These are phyloP conservation scores for Calonectria naviculata DNA, from an alignment of 2,329 filamentous ascomycete species.

Conservation along the genomic window DNA sequence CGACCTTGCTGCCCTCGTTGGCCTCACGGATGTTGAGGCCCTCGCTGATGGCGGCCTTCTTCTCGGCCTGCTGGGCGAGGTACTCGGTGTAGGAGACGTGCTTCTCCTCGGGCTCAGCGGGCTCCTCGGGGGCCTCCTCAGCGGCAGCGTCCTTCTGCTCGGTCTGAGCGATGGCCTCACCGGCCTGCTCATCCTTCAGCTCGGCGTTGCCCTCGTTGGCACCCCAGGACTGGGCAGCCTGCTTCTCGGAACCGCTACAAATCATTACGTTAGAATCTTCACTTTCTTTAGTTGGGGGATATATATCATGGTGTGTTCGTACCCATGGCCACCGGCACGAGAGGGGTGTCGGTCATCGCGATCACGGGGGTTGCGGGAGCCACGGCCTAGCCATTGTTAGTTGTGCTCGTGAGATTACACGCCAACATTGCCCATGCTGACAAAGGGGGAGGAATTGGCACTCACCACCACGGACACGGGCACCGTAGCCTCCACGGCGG, in stretches of 20 bases:
- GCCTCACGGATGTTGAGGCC: constrained; percentile 81
- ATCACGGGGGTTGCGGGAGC: constrained; percentile 62
- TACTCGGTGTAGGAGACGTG: constrained; percentile 91
- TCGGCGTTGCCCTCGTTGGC: constrained; percentile 83
- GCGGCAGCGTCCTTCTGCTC: constrained; percentile 79
- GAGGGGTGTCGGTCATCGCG: constrained; percentile 68
- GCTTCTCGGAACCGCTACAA: constrained; percentile 82
- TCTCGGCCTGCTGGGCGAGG: constrained; percentile 77
- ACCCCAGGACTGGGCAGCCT: constrained; percentile 91
- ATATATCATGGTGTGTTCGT: constrained; percentile 43
- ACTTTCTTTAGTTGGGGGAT: neutral
- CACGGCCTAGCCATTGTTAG: constrained; percentile 57
- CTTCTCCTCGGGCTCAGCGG: constrained; percentile 82
- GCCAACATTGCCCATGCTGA: neutral
- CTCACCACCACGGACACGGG: constrained; percentile 71
- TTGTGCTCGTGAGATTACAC: neutral
- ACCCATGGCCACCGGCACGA: constrained; percentile 55
- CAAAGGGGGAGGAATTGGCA: constrained; percentile 8
- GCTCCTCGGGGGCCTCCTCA: constrained; percentile 61
- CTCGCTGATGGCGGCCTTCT: constrained; percentile 78
- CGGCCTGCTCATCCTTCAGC: constrained; percentile 91
- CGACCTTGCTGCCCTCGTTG: constrained; percentile 88
- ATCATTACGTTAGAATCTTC: constrained; percentile 37
- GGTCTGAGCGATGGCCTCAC: constrained; percentile 86
- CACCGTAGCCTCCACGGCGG: constrained; percentile 71